Evolutionary conservation across 768 basidiomycete species (phyloP), one percentile per base, ranked within the genome.

Genomic region (Chalciporus chontae): DNA sequence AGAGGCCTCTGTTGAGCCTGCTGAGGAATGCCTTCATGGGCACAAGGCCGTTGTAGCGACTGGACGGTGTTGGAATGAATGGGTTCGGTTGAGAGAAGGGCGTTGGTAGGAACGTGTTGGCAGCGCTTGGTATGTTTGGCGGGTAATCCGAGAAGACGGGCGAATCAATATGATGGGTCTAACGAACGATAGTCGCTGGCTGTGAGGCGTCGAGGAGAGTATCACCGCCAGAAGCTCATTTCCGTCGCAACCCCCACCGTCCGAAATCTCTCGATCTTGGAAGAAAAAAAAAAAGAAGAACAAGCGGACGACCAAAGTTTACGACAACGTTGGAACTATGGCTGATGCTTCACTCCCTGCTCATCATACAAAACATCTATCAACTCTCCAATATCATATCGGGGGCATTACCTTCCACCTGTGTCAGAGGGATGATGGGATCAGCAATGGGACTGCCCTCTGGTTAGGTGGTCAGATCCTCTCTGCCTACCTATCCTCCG

Each of bases 401-500:
- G 53, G 57, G 40, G 10, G 45, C 47, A 17, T 51, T 56, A 46
- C 58, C 14, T 84, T 87, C 55, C 51, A 57, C 18, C 75, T 89
- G 45, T n/a, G 63, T 3, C 86, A 88, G 70, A 71, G 63, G 39
- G 72, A 80, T 64, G 76, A 87, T 59, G 83, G 85, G 37, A 59
- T 67, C 14, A 80, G 84, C 21, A 92, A 87, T 51, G 91, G 91
- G 15, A 91, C 89, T 3, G 80, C 87, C 2, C 80, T 93, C 44
- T 93, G 91, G 91, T 81, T 92, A 45, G 83, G 81, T 37, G 87
- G 83, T 0, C 90, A 94, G 66, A 77, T 86, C 62, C 76, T 93
- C 34, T 75, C 86, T 15, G 60, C 74, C 39, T 89, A 83, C 61
- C 73, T 90, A 27, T 69, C 74, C 17, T 66, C 73, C 41, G 54